Evolutionary conservation across 1,284 basidiomycete species (phyloP).

Genomic region (Pseudozyma sp.): DNA sequence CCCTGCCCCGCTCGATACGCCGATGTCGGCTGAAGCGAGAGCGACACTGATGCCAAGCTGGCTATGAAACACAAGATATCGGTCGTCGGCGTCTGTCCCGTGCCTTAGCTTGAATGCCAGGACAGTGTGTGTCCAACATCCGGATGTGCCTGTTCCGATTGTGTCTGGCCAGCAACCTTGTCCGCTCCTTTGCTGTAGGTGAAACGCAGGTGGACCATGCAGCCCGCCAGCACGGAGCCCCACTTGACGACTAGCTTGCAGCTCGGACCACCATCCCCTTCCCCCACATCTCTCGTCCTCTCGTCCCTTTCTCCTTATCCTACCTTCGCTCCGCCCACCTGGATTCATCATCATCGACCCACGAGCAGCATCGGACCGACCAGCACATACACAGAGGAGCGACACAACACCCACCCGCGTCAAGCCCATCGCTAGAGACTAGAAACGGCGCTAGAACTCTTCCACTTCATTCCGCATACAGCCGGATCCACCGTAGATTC

Average conservation of each 20-base stretch:
- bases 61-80: background rate
- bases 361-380: no score
- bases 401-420: no score
- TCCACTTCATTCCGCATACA: slow-evolving; percentile 22
- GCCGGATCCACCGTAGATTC: background rate
- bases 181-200: background rate
- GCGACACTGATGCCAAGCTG: background rate
- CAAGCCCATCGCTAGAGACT: background rate
- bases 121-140: no score
- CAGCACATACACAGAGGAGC: no score
- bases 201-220: background rate
- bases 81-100: no score
- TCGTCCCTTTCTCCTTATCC: background rate
- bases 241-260: slow-evolving; percentile 6
- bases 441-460: slow-evolving; percentile 1
- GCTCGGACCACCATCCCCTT: background rate
- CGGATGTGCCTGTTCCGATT: no score
- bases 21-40: background rate
- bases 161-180: background rate
- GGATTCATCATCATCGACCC: no score
- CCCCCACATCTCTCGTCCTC: background rate
- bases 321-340: background rate
- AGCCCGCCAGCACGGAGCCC: slow-evolving; percentile 16
- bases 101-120: no score
- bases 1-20: background rate